These are phyloP conservation scores for Neodidymelliopsis sp. DNA, from an alignment of 2,329 filamentous ascomycete genomes.

Conservation along the genomic window DNA sequence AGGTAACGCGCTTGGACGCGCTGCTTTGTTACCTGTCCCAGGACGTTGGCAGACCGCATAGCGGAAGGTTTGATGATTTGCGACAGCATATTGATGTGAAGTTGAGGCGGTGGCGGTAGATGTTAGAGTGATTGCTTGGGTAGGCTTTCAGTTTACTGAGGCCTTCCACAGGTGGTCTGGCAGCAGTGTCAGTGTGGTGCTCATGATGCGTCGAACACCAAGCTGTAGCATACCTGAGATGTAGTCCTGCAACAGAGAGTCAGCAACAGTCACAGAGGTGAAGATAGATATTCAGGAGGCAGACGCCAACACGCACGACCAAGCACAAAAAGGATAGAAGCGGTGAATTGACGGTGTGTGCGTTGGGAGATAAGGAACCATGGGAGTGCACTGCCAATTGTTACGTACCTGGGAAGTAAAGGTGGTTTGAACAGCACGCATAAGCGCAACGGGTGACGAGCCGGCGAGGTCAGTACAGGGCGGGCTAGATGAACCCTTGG, in stretches of 20 bases:
- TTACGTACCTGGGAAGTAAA: conserved; percentile 62
- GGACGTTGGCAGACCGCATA: conserved; percentile 50
- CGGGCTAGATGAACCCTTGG: conserved; percentile 34
- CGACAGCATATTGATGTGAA: conserved; percentile 59
- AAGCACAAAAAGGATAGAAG: conserved; percentile 18
- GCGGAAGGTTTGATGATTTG: conserved; percentile 62
- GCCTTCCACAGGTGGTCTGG: conserved; percentile 73
- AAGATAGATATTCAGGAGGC: conserved; percentile 8
- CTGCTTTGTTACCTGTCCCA: conserved; percentile 57
- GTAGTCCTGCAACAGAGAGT: conserved; percentile 62
- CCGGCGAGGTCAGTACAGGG: conserved; percentile 36
- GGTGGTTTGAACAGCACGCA: conserved; percentile 60
- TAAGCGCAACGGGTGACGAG: conserved; percentile 47
- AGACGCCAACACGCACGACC: conserved; percentile 15
- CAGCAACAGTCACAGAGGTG: conserved; percentile 39
- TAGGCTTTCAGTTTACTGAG: conserved; percentile 64
- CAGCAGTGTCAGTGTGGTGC: conserved; percentile 33
- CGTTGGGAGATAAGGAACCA: conserved; percentile 40
- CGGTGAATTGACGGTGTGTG: conserved; percentile 42
- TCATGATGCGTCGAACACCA: conserved; percentile 22
- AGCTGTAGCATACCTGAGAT: conserved; percentile 63
- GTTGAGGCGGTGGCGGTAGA: conserved; percentile 24
- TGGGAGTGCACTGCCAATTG: conserved; percentile 6
- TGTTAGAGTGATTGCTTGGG: conserved; percentile 24
- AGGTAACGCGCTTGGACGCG: conserved; percentile 60